Evolutionary conservation across 192 early-diverging fungal genomes (phyloP).

Genomic region (Bifiguratus adelaidae): DNA sequence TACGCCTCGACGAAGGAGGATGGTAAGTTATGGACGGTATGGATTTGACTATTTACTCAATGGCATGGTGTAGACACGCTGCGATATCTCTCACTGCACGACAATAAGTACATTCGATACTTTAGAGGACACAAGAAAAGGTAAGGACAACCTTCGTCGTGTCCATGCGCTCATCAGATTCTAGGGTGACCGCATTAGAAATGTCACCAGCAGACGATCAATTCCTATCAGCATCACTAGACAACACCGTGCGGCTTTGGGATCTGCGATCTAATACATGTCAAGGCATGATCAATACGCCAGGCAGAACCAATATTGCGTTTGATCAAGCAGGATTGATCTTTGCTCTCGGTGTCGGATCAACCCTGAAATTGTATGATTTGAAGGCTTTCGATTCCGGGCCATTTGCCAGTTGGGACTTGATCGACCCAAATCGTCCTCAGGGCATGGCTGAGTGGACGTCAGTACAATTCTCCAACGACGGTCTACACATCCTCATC

Average conservation of each 20-base stretch:
- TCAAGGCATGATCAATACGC: conserved; percentile 27
- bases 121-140: conserved; percentile 75
- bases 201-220: conserved; percentile 74
- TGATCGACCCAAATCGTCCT: conserved; percentile 12
- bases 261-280: conserved; percentile 56
- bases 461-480: conserved; percentile 57
- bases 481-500: conserved; percentile 64
- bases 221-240: conserved; percentile 71
- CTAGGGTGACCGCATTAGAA: conserved; percentile 68
- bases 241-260: conserved; percentile 79
- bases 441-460: conserved; percentile 31
- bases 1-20: conserved; percentile 94
- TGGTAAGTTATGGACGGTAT: conserved; percentile 24
- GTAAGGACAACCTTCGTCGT: conserved; percentile 17
- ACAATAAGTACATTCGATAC: conserved; percentile 90
- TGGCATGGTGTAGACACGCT: conserved; percentile 56
- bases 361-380: conserved; percentile 60
- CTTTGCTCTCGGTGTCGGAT: conserved; percentile 54
- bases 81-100: conserved; percentile 87
- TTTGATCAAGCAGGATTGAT: conserved; percentile 76
- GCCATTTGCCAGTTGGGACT: conserved; percentile 28
- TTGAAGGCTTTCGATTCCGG: conserved; percentile 46
- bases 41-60: not conserved
- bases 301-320: conserved; percentile 41
- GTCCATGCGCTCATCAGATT: not conserved